Evolutionary conservation across 2,329 filamentous ascomycete species (phyloP), one percentile per base, ranked within the genome.

Genomic region (Saccharata proteae): DNA sequence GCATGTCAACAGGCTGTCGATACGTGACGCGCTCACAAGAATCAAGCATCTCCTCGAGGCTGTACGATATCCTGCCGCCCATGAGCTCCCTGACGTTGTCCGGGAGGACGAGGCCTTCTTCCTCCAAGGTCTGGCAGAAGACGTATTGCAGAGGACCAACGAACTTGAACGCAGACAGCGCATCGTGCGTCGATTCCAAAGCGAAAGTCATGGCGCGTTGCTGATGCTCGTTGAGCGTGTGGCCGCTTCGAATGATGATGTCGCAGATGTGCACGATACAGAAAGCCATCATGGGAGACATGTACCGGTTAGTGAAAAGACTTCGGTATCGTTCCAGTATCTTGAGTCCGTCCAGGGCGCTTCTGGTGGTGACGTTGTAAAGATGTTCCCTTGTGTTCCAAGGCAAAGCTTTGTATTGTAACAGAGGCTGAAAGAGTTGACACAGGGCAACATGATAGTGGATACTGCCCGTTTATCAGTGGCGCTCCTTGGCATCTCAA

Each of bases 111-210:
- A 38, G n/a, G 6, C 36, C 32, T 19, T 38, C 36, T 11, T 41
- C 40, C 6, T 25, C 16, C 14, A 43, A 39, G 5, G 34, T 36
- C 23, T 40, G 39, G 34, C 39, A 37, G 25, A 47, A 48, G 29
- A 50, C 41, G 30, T 36, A 38, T 28, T 46, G 43, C 16, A 50
- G 34, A 7, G 46, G 43, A 12, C 45, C 45, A 15, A 42, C 42
- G 20, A 47, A 34, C 11, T 37, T 21, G 20, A 49, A 50, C n/a
- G 43, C 43, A 6, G 34, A 30, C 6, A 40, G 34, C 15, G 39
- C 36, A 16, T 42, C 36, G 16, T 40, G 33, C 9, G 46, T 36
- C 24, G 36, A 25, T 18, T 42, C 34, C 8, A 50, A 30, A 12
- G 39, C 43, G 24, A 49, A 46, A 6, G 31, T 28, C 16, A 30